Evolutionary conservation across 2,329 filamentous ascomycete species (phyloP).

Genomic region (Colletotrichum lentis): DNA sequence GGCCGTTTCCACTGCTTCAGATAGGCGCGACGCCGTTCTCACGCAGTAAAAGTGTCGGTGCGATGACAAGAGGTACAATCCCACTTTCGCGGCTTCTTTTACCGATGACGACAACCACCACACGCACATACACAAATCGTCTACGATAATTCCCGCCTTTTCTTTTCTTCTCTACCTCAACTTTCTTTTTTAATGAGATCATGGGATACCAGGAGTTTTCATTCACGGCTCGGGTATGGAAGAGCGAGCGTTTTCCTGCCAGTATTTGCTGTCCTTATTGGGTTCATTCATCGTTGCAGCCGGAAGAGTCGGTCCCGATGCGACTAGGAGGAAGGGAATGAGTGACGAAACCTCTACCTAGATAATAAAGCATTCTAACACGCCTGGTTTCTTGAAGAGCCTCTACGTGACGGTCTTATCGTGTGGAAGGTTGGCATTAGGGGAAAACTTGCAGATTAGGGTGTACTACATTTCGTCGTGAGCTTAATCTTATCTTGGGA

Average conservation of each 20-base stretch:
- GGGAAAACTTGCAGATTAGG: too few species aligned
- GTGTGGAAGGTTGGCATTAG: neutral
- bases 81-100: neutral
- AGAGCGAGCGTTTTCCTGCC: conserved; percentile 26
- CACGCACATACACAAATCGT: neutral
- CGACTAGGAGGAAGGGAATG: neutral
- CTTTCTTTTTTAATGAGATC: neutral
- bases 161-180: neutral
- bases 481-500: too few species aligned
- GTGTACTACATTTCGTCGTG: too few species aligned
- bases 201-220: conserved; percentile 25
- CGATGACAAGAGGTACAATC: neutral
- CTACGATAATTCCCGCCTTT: too few species aligned
- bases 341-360: conserved; percentile 12
- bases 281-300: neutral
- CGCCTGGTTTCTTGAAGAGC: neutral
- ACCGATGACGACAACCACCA: neutral
- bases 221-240: neutral
- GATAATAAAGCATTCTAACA: neutral
- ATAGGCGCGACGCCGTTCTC: conserved; percentile 24
- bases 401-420: neutral
- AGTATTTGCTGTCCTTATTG: conserved; percentile 33
- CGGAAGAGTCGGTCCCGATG: neutral
- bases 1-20: conserved; percentile 62
- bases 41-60: conserved; percentile 8